These are phyloP conservation scores for Gossypium australe DNA, from an alignment of 345 rosid genomes.

Conservation along the genomic window DNA sequence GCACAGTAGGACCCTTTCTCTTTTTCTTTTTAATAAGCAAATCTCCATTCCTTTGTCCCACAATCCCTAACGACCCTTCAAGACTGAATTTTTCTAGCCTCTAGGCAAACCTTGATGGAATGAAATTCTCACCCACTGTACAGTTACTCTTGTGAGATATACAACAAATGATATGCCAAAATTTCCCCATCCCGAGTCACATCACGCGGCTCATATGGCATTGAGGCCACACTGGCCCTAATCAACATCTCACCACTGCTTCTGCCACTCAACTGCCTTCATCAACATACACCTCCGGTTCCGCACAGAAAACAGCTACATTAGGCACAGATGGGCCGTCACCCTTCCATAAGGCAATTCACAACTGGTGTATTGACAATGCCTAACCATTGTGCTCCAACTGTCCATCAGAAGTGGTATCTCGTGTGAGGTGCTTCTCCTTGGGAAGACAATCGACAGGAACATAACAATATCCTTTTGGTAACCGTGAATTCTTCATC, in stretches of 20 bases:
- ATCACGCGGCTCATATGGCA: background rate
- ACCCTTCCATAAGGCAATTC: constrained; percentile 17
- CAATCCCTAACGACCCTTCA: background rate
- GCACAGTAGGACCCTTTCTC: background rate
- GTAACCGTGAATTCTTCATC: constrained; percentile 81
- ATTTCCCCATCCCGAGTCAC: background rate
- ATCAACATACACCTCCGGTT: background rate
- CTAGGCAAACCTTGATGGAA: constrained; percentile 19
- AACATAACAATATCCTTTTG: constrained; percentile 86
- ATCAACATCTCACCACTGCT: constrained; percentile 8
- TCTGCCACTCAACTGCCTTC: constrained; percentile 12
- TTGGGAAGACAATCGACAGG: constrained; percentile 77
- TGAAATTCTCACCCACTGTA: background rate
- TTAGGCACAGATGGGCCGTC: constrained; percentile 8
- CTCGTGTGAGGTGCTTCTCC: constrained; percentile 48
- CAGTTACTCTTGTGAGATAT: background rate
- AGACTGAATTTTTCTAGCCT: background rate
- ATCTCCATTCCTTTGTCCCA: background rate
- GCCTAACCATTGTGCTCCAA: constrained; percentile 38
- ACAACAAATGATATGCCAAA: constrained; percentile 2
- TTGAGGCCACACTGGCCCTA: background rate
- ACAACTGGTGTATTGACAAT: background rate
- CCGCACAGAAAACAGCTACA: constrained; percentile 14
- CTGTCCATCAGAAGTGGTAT: constrained; percentile 39
- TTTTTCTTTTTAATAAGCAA: background rate